Base-by-base conservation (phyloP, 202 grass and related monocot genomes). In the Panicum virgatum region DNA sequence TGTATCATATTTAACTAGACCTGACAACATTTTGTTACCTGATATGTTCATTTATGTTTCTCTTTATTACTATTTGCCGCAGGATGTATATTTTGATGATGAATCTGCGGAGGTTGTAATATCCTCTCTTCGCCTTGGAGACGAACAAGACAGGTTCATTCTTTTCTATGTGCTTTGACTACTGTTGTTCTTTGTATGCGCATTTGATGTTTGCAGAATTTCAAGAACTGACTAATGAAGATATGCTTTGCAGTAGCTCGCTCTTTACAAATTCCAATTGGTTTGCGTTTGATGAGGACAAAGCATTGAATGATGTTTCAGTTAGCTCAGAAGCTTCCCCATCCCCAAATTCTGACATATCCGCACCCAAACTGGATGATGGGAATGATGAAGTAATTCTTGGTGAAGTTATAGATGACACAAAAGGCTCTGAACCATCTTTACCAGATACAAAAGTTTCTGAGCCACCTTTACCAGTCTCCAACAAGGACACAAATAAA, bases 61-160 rank as follows among this genome's bases (percentile, higher is more conserved):
- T 68, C 43, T 66, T 54, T 42, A 45, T n/a, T n/a, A n/a, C n/a
- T n/a, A n/a, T 54, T 38, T 85, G 54, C 48, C 46, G 14, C 76
- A 98, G 95, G 95, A 98, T 80, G 95, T 89, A 82, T 98, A 98
- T 88, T 98, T 94, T 90, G 95, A 98, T 73, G 91, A 98, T 85
- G 95, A 98, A 81, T 87, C 95, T 69, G 95, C 95, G 5, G 95
- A 98, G 81, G 95, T 98, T 53, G 88, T 98, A 47, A 93, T 94
- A 26, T 94, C 92, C 73, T 93, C 92, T 73, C 89, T 98, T 83
- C 92, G 90, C 51, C 82, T 98, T 19, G 88, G 88, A 60, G 84
- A 91, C n/a, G 90, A 88, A 9, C 94, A 82, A 77, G 95, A 83
- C 69, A 91, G 88, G 95, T 98, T 85, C 36, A 65, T 77, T 77